A percentile compares a stretch with the other conserved stretches of the same genome.
phyloP scores from a whole-genome alignment of 352 stramenopile species.

The Phytophthora fragariae region DNA sequence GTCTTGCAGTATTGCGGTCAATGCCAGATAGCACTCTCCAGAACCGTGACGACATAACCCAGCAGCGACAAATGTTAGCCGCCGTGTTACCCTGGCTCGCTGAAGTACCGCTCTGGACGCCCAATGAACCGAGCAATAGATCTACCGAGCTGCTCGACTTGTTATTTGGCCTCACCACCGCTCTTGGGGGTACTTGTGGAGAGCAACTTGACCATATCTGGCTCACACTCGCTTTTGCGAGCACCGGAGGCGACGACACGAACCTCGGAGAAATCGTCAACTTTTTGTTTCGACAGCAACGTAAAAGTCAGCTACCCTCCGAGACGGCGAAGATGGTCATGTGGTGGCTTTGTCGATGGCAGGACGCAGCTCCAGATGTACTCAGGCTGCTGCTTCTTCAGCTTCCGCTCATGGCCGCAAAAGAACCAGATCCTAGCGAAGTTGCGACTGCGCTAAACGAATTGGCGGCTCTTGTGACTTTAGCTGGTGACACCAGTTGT shows the following conservation, averaged over 20 bases:
- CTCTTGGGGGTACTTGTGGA: slow-evolving; percentile 42
- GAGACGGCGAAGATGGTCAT: slow-evolving; percentile 61
- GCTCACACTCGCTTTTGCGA: slow-evolving; percentile 63
- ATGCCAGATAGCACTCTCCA: slow-evolving; percentile 32
- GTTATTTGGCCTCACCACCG: slow-evolving; percentile 63
- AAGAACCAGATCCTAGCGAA: slow-evolving; percentile 10
- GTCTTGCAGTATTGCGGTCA: slow-evolving; percentile 50
- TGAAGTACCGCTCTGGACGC: slow-evolving; percentile 38
- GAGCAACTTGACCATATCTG: slow-evolving; percentile 74
- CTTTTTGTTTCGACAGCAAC: slow-evolving; percentile 62
- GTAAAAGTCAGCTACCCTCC: slow-evolving; percentile 35
- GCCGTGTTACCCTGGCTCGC: slow-evolving; percentile 65
- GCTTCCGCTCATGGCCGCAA: slow-evolving; percentile 2
- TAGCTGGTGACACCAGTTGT: slow-evolving; percentile 35
- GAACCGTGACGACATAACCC: slow-evolving; percentile 41
- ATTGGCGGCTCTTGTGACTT: slow-evolving; percentile 33
- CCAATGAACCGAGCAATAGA: slow-evolving; percentile 9
- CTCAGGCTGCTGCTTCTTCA: slow-evolving; percentile 34
- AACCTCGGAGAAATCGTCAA: slow-evolving; percentile 18
- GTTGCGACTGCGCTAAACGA: slow-evolving; percentile 22
- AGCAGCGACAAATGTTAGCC: slow-evolving; percentile 62
- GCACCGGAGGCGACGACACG: slow-evolving; percentile 10
- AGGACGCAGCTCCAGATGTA: slow-evolving; percentile 57
- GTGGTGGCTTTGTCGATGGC: slow-evolving; percentile 77
- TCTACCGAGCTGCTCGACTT: slow-evolving; percentile 46